Percentiles rank a stretch among this genome's conserved stretches.
Conservation (phyloP, 2,329 filamentous ascomycete species). For the Lachnellula arida region DNA sequence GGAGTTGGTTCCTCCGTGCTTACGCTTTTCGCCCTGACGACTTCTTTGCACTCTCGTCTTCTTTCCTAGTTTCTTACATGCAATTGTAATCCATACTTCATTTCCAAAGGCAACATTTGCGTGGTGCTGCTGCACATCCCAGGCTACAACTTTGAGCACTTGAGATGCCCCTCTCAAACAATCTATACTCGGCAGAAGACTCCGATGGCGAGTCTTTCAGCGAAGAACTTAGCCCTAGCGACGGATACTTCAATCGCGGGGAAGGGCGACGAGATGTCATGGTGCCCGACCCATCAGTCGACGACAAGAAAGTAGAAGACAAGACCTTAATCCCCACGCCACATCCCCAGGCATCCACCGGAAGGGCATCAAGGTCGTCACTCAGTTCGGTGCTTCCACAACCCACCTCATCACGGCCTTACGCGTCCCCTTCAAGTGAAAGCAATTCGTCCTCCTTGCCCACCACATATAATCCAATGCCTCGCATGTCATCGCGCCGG, state of each 20-base stretch:
- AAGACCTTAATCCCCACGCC: constrained; percentile 24
- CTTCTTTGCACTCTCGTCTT: not conserved
- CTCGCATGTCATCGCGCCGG: constrained; percentile 12
- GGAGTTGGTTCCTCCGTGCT: constrained; percentile 16
- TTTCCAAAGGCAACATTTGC: not conserved
- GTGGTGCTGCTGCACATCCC: constrained; percentile 1
- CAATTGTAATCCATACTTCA: not conserved
- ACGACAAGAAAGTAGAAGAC: constrained; percentile 17
- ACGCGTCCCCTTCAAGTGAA: constrained; percentile 18
- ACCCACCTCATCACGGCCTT: constrained; percentile 15
- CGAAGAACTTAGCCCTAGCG: constrained; percentile 26
- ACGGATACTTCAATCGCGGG: constrained; percentile 29
- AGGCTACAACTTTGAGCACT: constrained; percentile 14
- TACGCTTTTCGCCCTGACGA: not conserved
- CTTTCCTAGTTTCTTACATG: not conserved
- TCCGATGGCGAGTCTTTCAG: constrained; percentile 25
- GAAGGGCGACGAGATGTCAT: constrained; percentile 15
- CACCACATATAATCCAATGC: constrained; percentile 12
- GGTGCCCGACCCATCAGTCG: constrained; percentile 24
- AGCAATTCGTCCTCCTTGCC: constrained; percentile 4
- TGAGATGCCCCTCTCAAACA: constrained; percentile 21
- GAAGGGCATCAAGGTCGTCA: constrained; percentile 14
- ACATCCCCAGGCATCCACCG: constrained; percentile 10
- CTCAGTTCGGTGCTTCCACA: constrained; percentile 15
- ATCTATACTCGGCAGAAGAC: constrained; percentile 22